Evolutionary conservation across 768 basidiomycete species (phyloP), one percentile per base, ranked within the genome.

Genomic region (Neoboletus brunneissimus): DNA sequence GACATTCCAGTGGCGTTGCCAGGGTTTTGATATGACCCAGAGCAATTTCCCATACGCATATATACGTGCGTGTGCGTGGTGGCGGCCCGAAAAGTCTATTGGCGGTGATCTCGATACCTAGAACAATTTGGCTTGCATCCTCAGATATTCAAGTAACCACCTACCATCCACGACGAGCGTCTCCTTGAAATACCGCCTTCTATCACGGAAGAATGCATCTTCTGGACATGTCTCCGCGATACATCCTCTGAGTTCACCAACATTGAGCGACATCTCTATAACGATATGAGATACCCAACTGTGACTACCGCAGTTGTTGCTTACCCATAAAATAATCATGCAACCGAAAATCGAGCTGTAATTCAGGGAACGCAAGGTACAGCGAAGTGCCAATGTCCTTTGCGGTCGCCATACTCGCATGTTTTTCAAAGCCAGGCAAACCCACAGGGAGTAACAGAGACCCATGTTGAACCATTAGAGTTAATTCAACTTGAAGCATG

Each of bases 1-100:
- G 73, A 6, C 74, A 74, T 60, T 91, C 81, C 16, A 72, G 67
- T 9, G 86, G 82, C 2, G 86, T 81, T 20, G 87, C 57, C 25
- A 79, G 65, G 0, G 78, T 79, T 63, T 83, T 86, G 46, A 91
- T 66, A 34, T 77, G 67, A 7, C 92, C 92, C 18, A 94, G 35
- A n/a, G 74, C 74, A 44, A 95, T 81, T 65, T 96, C 93, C 96
- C 96, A 98, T 15, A 97, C 81, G 67, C 95, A 98, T 6, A 96
- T 76, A 65, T 98, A 98, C 1, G 93, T 87, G 2, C 89, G 73
- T 0, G 89, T 90, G 4, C 83, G 81, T 8, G 96, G 96, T 55
- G 86, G 84, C 13, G 91, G 91, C 9, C 96, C 96, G 66, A 97
- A 96, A 12, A 98, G 75, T 25, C 95, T 84, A 67, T 97, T 83